Evolutionary conservation across 768 basidiomycete genomes (phyloP), one percentile per base, ranked within the genome.

Genomic region (Boletus sp.): DNA sequence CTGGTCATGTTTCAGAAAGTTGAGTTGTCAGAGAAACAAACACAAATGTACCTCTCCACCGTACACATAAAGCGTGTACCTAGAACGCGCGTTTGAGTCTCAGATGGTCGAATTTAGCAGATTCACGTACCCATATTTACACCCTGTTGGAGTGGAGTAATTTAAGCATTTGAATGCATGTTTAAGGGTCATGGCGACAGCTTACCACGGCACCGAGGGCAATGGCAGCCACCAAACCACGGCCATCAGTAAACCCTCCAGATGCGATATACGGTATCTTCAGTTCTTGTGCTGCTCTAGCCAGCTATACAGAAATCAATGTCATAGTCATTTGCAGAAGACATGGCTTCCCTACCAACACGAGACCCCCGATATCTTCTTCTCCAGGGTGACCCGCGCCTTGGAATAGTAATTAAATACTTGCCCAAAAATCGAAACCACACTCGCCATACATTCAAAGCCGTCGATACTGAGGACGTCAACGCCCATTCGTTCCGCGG

Each of bases 381-480:
- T 97, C 95, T 57, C 95, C 95, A 17, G 93, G 93, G 70, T 94
- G 92, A 25, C 94, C 94, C 30, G 93, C 94, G 65, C 91, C 90
- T 93, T 64, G n/a, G 13, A 2, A 45, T 21, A 5, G 15, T 39
- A 53, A 56, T 62, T 57, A 56, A 48, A 47, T 40, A 49, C 50
- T 46, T 37, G 13, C 19, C 5, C 46, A 11, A 25, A 27, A 47
- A 38, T 50, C 35, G 35, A 25, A 25, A 32, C 27, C 7, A 57
- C 29, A 27, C 48, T 51, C 21, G 51, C 51, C 81, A 40, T 55
- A 90, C 92, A 95, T 77, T 95, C 93, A 56, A 95, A 90, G 0
- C 93, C 92, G 54, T 95, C 93, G 29, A 95, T 93, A 59, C 90
- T 92, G 27, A 95, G 63, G 29, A 90, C 74, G 71, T 95, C 93